These are phyloP conservation scores for Chlorella ohadii DNA, from an alignment of 139 green algal species.

Conservation along the genomic window DNA sequence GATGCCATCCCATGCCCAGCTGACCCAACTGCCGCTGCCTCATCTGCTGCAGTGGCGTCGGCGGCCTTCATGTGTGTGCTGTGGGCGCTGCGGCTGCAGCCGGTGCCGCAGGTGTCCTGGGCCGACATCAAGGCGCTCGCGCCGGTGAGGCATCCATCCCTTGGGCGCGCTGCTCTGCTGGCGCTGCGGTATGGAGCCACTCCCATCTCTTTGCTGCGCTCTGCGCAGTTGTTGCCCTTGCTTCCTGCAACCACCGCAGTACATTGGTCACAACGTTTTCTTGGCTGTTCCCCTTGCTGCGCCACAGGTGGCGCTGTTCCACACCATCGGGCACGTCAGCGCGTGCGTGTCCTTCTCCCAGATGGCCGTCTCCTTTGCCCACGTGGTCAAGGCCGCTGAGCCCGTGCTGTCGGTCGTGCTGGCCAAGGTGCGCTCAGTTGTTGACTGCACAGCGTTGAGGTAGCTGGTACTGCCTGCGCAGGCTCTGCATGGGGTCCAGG, in stretches of 20 bases:
- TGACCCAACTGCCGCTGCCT: too few species aligned
- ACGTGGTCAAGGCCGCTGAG: constrained; percentile 78
- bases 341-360: constrained; percentile 82
- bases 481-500: too few species aligned
- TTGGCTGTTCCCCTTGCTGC: constrained; percentile 20
- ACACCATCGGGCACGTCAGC: constrained; percentile 83
- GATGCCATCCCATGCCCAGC: too few species aligned
- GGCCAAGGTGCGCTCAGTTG: constrained; percentile 27
- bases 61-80: constrained; percentile 80
- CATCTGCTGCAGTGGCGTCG: constrained; percentile 65
- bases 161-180: background rate
- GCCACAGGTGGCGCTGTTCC: constrained; percentile 83
- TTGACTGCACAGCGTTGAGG: too few species aligned
- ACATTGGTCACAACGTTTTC: too few species aligned
- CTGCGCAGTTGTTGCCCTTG: too few species aligned
- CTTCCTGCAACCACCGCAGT: too few species aligned
- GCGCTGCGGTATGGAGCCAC: too few species aligned
- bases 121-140: constrained; percentile 57
- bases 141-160: constrained; percentile 30
- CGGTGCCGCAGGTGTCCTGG: constrained; percentile 63
- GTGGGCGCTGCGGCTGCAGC: constrained; percentile 80
- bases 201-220: too few species aligned
- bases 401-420: constrained; percentile 83
- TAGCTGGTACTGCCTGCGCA: too few species aligned
- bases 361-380: constrained; percentile 91